Evolutionary conservation across 2,329 filamentous ascomycete species (phyloP).

Genomic region (Alternaria viburni): DNA sequence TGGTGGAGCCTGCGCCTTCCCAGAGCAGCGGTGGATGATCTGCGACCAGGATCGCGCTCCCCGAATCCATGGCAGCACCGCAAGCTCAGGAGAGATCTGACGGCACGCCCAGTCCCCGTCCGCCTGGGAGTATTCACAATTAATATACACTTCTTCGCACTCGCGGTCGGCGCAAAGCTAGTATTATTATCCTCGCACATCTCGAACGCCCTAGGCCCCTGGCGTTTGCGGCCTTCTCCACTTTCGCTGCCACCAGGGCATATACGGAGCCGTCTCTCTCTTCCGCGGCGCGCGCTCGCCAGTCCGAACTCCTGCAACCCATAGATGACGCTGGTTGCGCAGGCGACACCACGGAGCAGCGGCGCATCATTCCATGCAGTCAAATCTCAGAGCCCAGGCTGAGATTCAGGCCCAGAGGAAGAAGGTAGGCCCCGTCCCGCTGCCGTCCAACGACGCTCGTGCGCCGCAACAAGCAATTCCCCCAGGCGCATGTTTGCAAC

Average conservation of each 20-base stretch:
- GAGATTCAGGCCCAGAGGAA: constrained; percentile 65
- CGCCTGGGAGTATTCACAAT: constrained; percentile 13
- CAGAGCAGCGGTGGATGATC: constrained; percentile 26
- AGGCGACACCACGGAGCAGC: constrained; percentile 35
- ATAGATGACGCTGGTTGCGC: constrained; percentile 47
- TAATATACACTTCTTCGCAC: constrained; percentile 1
- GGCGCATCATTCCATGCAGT: constrained; percentile 51
- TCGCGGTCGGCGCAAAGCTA: constrained; percentile 1
- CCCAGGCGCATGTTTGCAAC: background rate
- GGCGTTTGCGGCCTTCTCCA: constrained; percentile 30
- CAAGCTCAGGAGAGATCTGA: constrained; percentile 22
- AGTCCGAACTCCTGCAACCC: constrained; percentile 14
- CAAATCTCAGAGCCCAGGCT: constrained; percentile 58
- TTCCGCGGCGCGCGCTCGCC: constrained; percentile 33
- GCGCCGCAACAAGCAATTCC: constrained; percentile 10
- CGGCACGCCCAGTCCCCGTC: constrained; percentile 1
- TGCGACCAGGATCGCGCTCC: constrained; percentile 22
- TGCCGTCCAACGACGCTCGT: constrained; percentile 1
- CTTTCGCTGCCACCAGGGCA: constrained; percentile 13
- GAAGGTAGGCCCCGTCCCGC: constrained; percentile 55
- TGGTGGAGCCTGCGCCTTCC: background rate
- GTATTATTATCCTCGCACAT: constrained; percentile 9
- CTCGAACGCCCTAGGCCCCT: constrained; percentile 23
- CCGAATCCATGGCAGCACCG: constrained; percentile 16
- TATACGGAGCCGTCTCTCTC: constrained; percentile 10